phyloP scores from a whole-genome alignment of 371 early-diverging fungal species.

The Syncephalastrum monosporum region DNA sequence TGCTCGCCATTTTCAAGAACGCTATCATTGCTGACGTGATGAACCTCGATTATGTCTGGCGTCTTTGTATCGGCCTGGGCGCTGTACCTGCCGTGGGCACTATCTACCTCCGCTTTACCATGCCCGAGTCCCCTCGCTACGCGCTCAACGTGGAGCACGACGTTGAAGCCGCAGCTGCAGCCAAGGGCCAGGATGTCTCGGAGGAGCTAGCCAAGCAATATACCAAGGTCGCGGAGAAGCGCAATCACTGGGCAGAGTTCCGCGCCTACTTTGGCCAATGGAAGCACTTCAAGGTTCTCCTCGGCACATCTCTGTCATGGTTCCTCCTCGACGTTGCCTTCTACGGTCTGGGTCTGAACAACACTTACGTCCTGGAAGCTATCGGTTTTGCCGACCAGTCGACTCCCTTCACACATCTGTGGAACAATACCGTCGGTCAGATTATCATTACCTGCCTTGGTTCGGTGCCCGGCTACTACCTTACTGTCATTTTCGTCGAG shows the following conservation, averaged over 20 bases:
- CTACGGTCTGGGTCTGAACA: slow-evolving; percentile 87
- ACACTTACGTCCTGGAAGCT: slow-evolving; percentile 65
- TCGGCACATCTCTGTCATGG: slow-evolving; percentile 81
- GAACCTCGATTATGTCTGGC: slow-evolving; percentile 87
- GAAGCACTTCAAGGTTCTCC: slow-evolving; percentile 73
- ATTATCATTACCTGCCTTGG: slow-evolving; percentile 82
- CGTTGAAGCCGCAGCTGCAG: slow-evolving; percentile 62
- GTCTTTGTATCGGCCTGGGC: slow-evolving; percentile 78
- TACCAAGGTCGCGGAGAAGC: slow-evolving; percentile 42
- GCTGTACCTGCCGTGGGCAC: slow-evolving; percentile 83
- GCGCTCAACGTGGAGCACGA: slow-evolving; percentile 75
- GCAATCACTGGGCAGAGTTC: slow-evolving; percentile 65
- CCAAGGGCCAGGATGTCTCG: slow-evolving; percentile 43
- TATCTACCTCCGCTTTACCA: slow-evolving; percentile 88
- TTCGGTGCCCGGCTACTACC: slow-evolving; percentile 88
- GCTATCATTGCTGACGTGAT: slow-evolving; percentile 59
- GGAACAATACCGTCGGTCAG: slow-evolving; percentile 73
- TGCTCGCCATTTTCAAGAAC: slow-evolving; percentile 71
- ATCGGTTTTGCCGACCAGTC: slow-evolving; percentile 63
- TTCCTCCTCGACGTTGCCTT: slow-evolving; percentile 87
- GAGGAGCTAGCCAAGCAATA: slow-evolving; percentile 34
- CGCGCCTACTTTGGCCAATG: slow-evolving; percentile 74
- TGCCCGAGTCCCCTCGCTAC: slow-evolving; percentile 92
- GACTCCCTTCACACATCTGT: slow-evolving; percentile 55
- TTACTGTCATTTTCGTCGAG: slow-evolving; percentile 79